phyloP scores from a whole-genome alignment of 1,284 basidiomycete species.

The Heterobasidion parviporum region DNA sequence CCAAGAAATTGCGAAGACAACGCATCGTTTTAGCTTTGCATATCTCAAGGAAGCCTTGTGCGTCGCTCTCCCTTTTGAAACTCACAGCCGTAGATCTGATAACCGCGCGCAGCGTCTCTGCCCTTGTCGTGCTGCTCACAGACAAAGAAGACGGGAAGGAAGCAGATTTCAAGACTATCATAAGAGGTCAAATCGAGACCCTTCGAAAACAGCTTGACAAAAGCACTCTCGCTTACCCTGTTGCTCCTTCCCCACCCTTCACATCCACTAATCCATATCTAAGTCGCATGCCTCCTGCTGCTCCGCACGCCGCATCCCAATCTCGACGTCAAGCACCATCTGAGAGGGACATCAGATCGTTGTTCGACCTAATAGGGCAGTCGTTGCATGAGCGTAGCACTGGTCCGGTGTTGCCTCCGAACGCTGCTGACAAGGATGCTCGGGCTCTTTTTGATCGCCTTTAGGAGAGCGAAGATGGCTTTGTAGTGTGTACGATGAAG shows the following conservation, averaged over 20 bases:
- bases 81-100: not conserved
- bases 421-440: not conserved
- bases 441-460: not conserved
- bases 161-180: slow-evolving; percentile 6
- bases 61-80: slow-evolving; percentile 17
- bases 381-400: not conserved
- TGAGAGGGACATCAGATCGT: not conserved
- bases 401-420: not conserved
- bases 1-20: slow-evolving; percentile 44
- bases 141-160: slow-evolving; percentile 9
- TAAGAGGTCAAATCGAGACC: slow-evolving; percentile 8
- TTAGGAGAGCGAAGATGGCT: not conserved
- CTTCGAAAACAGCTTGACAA: slow-evolving; percentile 24
- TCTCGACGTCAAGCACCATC: not conserved
- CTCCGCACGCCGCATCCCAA: not conserved
- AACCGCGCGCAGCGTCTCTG: slow-evolving; percentile 7
- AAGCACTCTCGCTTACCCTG: slow-evolving; percentile 1
- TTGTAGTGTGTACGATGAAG: not conserved
- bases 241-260: not conserved
- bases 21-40: slow-evolving; percentile 63
- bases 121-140: slow-evolving; percentile 6
- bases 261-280: not conserved
- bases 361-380: not conserved
- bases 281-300: not conserved
- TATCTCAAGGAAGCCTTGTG: slow-evolving; percentile 78